Evolutionary conservation across 192 early-diverging fungal genomes (phyloP), one percentile per base, ranked within the genome.

Genomic region (Jimgerdemannia lactiflua): DNA sequence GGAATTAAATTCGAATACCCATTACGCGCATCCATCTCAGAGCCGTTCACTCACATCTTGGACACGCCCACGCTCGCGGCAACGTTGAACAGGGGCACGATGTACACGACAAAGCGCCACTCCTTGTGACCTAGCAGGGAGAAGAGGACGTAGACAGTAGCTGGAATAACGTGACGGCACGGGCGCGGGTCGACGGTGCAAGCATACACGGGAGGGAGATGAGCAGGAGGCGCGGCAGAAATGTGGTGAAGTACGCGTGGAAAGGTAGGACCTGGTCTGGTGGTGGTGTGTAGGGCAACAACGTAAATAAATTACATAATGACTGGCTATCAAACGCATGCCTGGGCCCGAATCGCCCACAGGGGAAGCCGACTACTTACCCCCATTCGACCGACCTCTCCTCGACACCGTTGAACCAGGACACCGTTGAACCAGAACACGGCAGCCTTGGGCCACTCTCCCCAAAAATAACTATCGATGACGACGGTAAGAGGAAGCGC

Each of bases 101-200:
- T 86, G 39, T 96, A 95, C 3, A 97, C 79, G 1, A 99, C 88
- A 78, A 99, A 99, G 14, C 97, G 85, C 95, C 95, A 97, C 77
- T 99, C 97, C 80, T 99, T 99, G 82, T 99, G 97, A 11, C 88
- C 87, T 49, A 95, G 85, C 40, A 88, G 83, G 18, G 95, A 96
- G 70, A 95, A 94, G 3, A 89, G 41, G 3, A 74, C 84, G 73
- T 90, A 94, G 2, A 84, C 77, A 3, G 86, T 8, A 3, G 82
- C 83, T 0, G 94, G 92, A 10, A 82, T 43, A 4, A 93, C 78
- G 8, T 93, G 79, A 11, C 82, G 82, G 17, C 86, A 77, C 4
- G 83, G 80, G 39, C 89, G 83, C 3, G 4, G 70, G 74, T 92
- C 88, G 2, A 59, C 14, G 49, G 14, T 2, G 2, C 49, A 76